Evolutionary conservation across 1,284 basidiomycete genomes (phyloP).

Genomic region (Apiotrichum akiyoshidainum): DNA sequence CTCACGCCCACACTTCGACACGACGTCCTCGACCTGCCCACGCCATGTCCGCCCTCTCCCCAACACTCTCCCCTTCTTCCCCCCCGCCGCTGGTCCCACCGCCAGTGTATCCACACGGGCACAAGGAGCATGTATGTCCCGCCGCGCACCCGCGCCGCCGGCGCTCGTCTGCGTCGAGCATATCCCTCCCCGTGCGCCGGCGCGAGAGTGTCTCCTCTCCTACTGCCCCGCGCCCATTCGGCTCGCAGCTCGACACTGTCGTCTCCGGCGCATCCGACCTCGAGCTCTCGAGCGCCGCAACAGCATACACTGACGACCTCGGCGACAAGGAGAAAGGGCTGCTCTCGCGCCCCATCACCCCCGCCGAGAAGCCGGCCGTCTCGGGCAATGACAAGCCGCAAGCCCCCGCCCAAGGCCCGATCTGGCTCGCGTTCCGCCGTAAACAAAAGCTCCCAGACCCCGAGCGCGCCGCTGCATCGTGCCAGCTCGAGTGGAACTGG

Average conservation of each 20-base stretch:
- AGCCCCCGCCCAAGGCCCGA: no score
- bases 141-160: not conserved
- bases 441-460: not conserved
- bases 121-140: not conserved
- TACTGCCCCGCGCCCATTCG: not conserved
- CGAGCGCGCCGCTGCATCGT: not conserved
- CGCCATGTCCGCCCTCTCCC: not conserved
- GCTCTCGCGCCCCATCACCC: no score
- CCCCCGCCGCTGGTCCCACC: not conserved
- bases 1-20: no score
- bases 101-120: not conserved
- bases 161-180: not conserved
- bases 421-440: no score
- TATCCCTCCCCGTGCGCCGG: conserved; percentile 2
- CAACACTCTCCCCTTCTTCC: not conserved
- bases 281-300: not conserved
- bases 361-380: no score
- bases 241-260: not conserved
- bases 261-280: not conserved
- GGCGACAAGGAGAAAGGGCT: no score
- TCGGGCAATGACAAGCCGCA: no score
- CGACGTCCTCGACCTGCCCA: no score
- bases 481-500: conserved; percentile 18
- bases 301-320: not conserved
- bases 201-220: not conserved